phyloP scores from a whole-genome alignment of 2,329 filamentous ascomycete species.

The Lasiodiplodia hormozganensis region DNA sequence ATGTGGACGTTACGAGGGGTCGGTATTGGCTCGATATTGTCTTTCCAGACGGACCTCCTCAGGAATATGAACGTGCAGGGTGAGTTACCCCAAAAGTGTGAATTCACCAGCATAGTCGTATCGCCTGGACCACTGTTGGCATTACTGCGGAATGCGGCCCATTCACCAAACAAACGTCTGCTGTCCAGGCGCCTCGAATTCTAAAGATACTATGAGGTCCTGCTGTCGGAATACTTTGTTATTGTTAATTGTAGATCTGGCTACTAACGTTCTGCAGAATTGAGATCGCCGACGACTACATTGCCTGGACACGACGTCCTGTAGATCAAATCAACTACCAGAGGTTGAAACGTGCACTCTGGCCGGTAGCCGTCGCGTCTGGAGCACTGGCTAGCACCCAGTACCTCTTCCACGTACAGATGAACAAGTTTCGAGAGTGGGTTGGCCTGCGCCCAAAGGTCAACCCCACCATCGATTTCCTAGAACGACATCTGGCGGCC shows the following conservation, averaged over 20 bases:
- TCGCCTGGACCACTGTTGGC: neutral
- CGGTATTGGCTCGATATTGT: conserved; percentile 56
- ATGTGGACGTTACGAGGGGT: conserved; percentile 49
- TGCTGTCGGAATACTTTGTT: neutral
- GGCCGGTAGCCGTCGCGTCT: conserved; percentile 45
- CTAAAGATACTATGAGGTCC: neutral
- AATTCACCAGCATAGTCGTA: neutral
- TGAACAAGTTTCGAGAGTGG: conserved; percentile 44
- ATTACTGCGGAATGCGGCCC: neutral
- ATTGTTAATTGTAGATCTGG: conserved; percentile 37
- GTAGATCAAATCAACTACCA: conserved; percentile 46
- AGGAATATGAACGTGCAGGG: conserved; percentile 57
- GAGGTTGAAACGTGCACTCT: conserved; percentile 46
- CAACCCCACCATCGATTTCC: conserved; percentile 10
- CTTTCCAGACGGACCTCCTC: conserved; percentile 57
- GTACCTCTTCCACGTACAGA: conserved; percentile 45
- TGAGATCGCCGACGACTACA: conserved; percentile 48
- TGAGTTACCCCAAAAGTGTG: conserved; percentile 26
- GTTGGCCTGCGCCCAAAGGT: conserved; percentile 43
- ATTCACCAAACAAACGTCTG: neutral
- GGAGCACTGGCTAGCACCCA: conserved; percentile 44
- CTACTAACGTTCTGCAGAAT: conserved; percentile 32
- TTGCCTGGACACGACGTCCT: conserved; percentile 44
- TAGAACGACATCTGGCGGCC: conserved; percentile 22
- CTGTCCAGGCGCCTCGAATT: neutral